Evolutionary conservation across 2,329 filamentous ascomycete species (phyloP).

Genomic region (Neonectria punicea): DNA sequence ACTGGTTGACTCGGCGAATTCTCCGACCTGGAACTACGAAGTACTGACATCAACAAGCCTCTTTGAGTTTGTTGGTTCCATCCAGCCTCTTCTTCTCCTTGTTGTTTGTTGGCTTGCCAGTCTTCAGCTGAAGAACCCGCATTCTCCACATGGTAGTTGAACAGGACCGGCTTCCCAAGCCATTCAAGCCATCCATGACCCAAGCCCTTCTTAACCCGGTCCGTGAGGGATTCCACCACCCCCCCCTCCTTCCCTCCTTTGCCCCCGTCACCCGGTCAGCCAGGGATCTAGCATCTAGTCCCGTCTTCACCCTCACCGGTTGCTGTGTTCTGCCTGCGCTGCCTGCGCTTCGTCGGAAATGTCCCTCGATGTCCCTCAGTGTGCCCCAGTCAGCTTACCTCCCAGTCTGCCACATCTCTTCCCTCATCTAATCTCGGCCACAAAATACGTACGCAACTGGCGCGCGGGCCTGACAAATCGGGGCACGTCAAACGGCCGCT

Average conservation of each 20-base stretch:
- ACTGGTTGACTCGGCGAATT: background rate
- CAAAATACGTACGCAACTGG: slow-evolving; percentile 8
- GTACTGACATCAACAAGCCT: background rate
- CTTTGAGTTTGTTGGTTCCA: background rate
- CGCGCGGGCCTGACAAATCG: slow-evolving; percentile 13
- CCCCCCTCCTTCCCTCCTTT: too few species aligned
- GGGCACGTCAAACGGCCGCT: slow-evolving; percentile 39
- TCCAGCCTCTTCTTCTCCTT: background rate
- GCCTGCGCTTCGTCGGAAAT: background rate
- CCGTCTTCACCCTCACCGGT: slow-evolving; percentile 19
- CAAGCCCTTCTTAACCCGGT: background rate
- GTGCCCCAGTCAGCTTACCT: slow-evolving; percentile 8
- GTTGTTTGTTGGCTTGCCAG: background rate
- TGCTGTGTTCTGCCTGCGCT: slow-evolving; percentile 1
- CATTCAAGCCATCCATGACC: background rate
- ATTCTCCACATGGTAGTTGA: slow-evolving; percentile 24
- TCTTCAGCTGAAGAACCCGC: slow-evolving; percentile 14
- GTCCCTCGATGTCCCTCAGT: background rate
- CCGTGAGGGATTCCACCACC: slow-evolving; percentile 3
- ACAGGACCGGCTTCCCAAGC: slow-evolving; percentile 6
- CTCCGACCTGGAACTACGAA: background rate
- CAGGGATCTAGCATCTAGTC: slow-evolving; percentile 24
- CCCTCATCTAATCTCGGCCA: slow-evolving; percentile 7
- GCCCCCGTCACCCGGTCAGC: background rate
- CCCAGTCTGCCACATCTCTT: slow-evolving; percentile 10